Evolutionary conservation across 768 basidiomycete genomes (phyloP).

Genomic region (Candolleomyces eurysporus): DNA sequence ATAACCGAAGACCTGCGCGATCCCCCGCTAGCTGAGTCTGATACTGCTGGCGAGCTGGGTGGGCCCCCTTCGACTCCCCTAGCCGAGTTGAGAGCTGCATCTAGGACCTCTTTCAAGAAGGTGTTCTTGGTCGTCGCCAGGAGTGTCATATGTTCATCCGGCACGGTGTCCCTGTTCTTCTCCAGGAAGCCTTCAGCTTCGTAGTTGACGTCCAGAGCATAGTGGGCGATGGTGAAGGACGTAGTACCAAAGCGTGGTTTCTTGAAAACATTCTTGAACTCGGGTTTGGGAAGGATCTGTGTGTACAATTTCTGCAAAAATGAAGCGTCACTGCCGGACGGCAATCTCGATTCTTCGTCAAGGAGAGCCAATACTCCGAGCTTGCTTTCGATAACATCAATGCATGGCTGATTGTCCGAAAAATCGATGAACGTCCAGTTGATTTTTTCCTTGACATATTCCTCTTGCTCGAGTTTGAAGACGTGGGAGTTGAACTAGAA

Average conservation of each 20-base stretch:
- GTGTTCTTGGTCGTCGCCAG: slow-evolving; percentile 84
- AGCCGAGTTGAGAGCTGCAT: slow-evolving; percentile 78
- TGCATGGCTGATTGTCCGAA: slow-evolving; percentile 98
- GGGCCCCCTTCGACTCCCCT: slow-evolving; percentile 65
- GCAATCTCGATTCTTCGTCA: slow-evolving; percentile 97
- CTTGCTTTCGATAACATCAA: slow-evolving; percentile 97
- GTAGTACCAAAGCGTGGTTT: slow-evolving; percentile 99
- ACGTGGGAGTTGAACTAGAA: slow-evolving; percentile 96
- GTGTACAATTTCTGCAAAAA: slow-evolving; percentile 90
- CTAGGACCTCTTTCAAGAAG: slow-evolving; percentile 93
- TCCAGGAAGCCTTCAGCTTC: slow-evolving; percentile 98
- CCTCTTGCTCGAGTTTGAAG: slow-evolving; percentile 98
- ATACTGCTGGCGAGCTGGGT: slow-evolving; percentile 72
- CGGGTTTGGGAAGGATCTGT: slow-evolving; percentile 77
- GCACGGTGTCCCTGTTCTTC: slow-evolving; percentile 98
- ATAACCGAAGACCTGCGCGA: slow-evolving; percentile 84
- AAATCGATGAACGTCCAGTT: slow-evolving; percentile 99
- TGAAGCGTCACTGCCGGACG: slow-evolving; percentile 87
- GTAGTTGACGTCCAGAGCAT: slow-evolving; percentile 97
- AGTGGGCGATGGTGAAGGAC: slow-evolving; percentile 97
- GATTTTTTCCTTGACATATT: slow-evolving; percentile 97
- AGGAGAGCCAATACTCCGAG: slow-evolving; percentile 92
- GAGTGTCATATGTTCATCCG: slow-evolving; percentile 93
- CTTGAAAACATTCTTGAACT: slow-evolving; percentile 89
- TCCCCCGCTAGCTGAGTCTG: slow-evolving; percentile 73